phyloP scores from a whole-genome alignment of 225 moss, liverwort and hornwort species.

The Anthoceros angustus region DNA sequence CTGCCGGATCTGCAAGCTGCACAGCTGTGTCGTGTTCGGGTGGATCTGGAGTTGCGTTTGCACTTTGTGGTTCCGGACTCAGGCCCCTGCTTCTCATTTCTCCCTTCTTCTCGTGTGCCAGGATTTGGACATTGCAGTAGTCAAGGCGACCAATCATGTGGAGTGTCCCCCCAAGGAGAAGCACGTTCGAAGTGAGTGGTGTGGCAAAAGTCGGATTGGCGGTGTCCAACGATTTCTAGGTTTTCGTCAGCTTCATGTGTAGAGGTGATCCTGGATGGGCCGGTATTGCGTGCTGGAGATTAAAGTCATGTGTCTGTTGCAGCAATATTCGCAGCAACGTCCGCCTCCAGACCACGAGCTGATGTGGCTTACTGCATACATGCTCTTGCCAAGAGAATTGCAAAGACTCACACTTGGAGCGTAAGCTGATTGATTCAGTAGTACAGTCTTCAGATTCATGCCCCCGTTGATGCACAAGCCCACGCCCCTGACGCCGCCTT shows the following conservation, averaged over 20 bases:
- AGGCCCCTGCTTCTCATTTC: too few relatives aligned
- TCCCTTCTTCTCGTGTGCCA: constrained; percentile 19
- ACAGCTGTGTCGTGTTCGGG: too few relatives aligned
- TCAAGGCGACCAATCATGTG: constrained; percentile 99
- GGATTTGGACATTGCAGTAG: constrained; percentile 95
- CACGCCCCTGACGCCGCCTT: not conserved
- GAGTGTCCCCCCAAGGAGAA: constrained; percentile 97
- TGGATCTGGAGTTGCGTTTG: too few relatives aligned
- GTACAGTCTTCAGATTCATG: not conserved
- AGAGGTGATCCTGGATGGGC: constrained; percentile 1
- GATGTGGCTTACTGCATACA: constrained; percentile 98
- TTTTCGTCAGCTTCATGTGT: not conserved
- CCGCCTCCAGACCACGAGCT: constrained; percentile 83
- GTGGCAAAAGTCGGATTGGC: not conserved
- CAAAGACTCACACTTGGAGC: constrained; percentile 99
- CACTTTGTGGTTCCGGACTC: too few relatives aligned
- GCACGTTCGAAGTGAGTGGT: constrained; percentile 93
- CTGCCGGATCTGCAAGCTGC: too few relatives aligned
- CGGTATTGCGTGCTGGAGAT: not conserved
- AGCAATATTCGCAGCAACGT: constrained; percentile 93
- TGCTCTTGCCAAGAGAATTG: constrained; percentile 90
- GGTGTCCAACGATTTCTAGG: not conserved
- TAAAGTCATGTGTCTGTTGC: constrained; percentile 1
- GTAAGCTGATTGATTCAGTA: constrained; percentile 25
- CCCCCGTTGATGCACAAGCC: not conserved